phyloP scores from a whole-genome alignment of 495 filamentous ascomycete genomes.

The Xylaria flabelliformis region DNA sequence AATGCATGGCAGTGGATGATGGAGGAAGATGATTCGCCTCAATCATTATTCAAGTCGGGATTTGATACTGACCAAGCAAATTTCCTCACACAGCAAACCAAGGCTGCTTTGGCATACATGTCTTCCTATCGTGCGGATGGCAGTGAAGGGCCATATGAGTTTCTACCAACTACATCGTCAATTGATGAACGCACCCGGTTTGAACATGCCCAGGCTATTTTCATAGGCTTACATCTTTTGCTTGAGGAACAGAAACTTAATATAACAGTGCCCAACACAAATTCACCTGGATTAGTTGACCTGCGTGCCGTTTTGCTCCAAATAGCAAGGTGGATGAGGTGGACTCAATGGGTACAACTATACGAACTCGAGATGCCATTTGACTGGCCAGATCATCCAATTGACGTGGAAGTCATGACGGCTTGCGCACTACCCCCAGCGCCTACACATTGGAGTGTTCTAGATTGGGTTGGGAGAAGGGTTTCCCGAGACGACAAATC shows the following conservation, averaged over 20 bases:
- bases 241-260: conserved; percentile 89
- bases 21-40: conserved; percentile 55
- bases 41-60: conserved; percentile 33
- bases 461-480: conserved; percentile 69
- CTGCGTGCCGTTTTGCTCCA: conserved; percentile 78
- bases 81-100: conserved; percentile 54
- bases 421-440: conserved; percentile 49
- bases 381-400: conserved; percentile 57
- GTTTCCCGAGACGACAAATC: conserved; percentile 44
- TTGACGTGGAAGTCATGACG: conserved; percentile 38
- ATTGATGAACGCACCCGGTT: conserved; percentile 61
- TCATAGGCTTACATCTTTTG: conserved; percentile 82
- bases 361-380: conserved; percentile 66
- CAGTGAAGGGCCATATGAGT: conserved; percentile 60
- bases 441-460: conserved; percentile 65
- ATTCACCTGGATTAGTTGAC: conserved; percentile 56
- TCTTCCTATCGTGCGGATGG: conserved; percentile 58
- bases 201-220: conserved; percentile 67
- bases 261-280: conserved; percentile 62
- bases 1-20: conserved; percentile 78
- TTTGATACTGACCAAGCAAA: conserved; percentile 35
- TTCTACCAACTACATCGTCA: conserved; percentile 65
- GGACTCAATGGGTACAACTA: conserved; percentile 72
- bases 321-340: conserved; percentile 83
- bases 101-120: conserved; percentile 53